Percentiles rank a stretch among this genome's conserved stretches.
These are phyloP conservation scores for Durio zibethinus DNA, from an alignment of 345 rosid species.

Conservation along the genomic window DNA sequence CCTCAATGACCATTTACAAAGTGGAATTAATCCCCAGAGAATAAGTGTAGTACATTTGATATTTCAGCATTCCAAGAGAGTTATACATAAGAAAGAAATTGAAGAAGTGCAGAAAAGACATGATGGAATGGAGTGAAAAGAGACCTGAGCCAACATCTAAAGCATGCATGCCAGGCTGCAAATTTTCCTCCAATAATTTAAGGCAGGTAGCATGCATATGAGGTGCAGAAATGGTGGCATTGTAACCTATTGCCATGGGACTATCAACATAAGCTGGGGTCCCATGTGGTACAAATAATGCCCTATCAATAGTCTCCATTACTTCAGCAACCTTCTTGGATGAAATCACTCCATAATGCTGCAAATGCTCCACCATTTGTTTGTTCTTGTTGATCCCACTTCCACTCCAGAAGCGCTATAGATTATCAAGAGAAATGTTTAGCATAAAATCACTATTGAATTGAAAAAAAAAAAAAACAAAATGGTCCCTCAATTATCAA, in stretches of 20 bases:
- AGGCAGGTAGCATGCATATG: slow-evolving; percentile 99
- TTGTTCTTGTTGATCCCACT: slow-evolving; percentile 46
- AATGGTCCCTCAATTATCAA: background rate
- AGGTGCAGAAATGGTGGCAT: slow-evolving; percentile 97
- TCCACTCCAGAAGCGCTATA: slow-evolving; percentile 53
- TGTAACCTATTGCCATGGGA: slow-evolving; percentile 87
- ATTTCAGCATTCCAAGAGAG: slow-evolving; percentile 4
- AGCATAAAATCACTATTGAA: background rate
- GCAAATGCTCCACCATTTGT: slow-evolving; percentile 70
- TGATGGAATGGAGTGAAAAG: background rate
- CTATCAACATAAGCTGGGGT: slow-evolving; percentile 72
- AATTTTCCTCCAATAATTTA: slow-evolving; percentile 68
- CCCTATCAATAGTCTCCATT: slow-evolving; percentile 85
- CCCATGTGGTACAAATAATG: slow-evolving; percentile 70
- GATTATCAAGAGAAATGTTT: slow-evolving; percentile 16
- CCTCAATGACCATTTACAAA: background rate
- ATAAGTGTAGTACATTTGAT: background rate
- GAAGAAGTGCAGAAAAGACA: background rate
- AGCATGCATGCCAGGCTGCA: slow-evolving; percentile 88
- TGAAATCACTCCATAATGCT: slow-evolving; percentile 53
- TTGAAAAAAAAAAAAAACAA: background rate
- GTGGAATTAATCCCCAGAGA: background rate
- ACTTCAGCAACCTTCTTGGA: slow-evolving; percentile 72
- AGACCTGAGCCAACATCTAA: slow-evolving; percentile 98
- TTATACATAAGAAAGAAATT: background rate